phyloP scores from a whole-genome alignment of 129 eudicot species.

The Calendula officinalis region DNA sequence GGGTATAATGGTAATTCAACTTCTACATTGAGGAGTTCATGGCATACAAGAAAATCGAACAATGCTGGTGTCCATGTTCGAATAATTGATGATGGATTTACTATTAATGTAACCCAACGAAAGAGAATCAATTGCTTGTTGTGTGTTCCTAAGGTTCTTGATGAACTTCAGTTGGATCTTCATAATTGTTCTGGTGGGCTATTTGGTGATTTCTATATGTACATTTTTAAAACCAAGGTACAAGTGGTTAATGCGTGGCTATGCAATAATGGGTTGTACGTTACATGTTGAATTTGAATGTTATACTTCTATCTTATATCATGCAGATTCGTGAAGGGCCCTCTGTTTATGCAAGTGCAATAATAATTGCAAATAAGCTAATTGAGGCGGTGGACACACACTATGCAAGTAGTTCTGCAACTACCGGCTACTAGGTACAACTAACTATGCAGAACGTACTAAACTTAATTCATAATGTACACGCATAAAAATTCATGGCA shows the following conservation, averaged over 20 bases:
- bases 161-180: constrained; percentile 90
- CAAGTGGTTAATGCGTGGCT: constrained; percentile 1
- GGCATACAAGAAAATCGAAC: constrained; percentile 92
- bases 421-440: constrained; percentile 46
- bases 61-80: constrained; percentile 92
- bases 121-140: constrained; percentile 77
- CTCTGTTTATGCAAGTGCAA: constrained; percentile 85
- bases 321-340: constrained; percentile 87
- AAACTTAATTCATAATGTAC: neutral
- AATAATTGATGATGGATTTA: constrained; percentile 81
- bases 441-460: neutral
- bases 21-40: constrained; percentile 69
- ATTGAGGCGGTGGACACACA: constrained; percentile 85
- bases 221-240: constrained; percentile 86
- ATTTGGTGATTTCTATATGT: constrained; percentile 90
- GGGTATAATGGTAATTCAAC: constrained; percentile 44
- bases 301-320: neutral
- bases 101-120: constrained; percentile 82
- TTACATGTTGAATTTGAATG: neutral
- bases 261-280: constrained; percentile 9
- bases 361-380: constrained; percentile 72
- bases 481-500: neutral
- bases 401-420: constrained; percentile 59
- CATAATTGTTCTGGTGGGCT: constrained; percentile 97
- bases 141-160: constrained; percentile 77